phyloP scores from a whole-genome alignment of 2,329 filamentous ascomycete species.

The Pseudogymnoascus sp. region DNA sequence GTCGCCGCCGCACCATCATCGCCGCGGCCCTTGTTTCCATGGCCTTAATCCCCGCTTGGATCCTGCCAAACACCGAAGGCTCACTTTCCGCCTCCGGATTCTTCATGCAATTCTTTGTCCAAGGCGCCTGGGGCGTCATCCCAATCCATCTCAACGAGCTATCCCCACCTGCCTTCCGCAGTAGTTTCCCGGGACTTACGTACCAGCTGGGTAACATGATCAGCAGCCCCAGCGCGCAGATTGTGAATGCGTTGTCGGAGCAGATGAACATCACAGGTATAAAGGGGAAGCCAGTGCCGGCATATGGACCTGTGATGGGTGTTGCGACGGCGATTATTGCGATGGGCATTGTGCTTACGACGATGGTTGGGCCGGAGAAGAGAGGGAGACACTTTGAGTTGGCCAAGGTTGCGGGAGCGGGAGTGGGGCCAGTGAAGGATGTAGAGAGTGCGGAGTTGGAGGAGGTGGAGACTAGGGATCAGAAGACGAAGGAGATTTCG shows the following conservation, averaged over 20 bases:
- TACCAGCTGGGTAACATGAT: constrained; percentile 70
- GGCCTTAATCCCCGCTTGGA: constrained; percentile 74
- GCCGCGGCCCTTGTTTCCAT: constrained; percentile 52
- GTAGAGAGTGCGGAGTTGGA: constrained; percentile 17
- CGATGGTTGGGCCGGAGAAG: constrained; percentile 60
- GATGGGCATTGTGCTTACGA: constrained; percentile 46
- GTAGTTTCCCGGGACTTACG: constrained; percentile 58
- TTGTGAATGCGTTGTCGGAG: constrained; percentile 68
- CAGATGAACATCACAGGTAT: constrained; percentile 45
- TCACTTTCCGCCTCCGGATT: constrained; percentile 69
- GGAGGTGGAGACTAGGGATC: background rate
- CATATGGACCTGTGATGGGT: constrained; percentile 69
- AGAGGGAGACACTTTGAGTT: constrained; percentile 62
- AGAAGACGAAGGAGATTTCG: background rate
- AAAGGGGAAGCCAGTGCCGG: constrained; percentile 52
- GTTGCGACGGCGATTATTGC: constrained; percentile 71
- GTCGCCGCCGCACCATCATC: constrained; percentile 60
- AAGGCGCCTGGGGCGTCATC: constrained; percentile 62
- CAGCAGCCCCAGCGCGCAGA: constrained; percentile 62
- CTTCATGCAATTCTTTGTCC: constrained; percentile 71
- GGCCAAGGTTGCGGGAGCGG: constrained; percentile 42
- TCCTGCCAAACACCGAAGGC: constrained; percentile 52
- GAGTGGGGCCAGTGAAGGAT: constrained; percentile 22
- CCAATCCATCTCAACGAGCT: constrained; percentile 65
- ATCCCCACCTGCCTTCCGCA: constrained; percentile 58